Base-by-base conservation (phyloP, 495 filamentous ascomycete species). In the Tuber borchii region DNA sequence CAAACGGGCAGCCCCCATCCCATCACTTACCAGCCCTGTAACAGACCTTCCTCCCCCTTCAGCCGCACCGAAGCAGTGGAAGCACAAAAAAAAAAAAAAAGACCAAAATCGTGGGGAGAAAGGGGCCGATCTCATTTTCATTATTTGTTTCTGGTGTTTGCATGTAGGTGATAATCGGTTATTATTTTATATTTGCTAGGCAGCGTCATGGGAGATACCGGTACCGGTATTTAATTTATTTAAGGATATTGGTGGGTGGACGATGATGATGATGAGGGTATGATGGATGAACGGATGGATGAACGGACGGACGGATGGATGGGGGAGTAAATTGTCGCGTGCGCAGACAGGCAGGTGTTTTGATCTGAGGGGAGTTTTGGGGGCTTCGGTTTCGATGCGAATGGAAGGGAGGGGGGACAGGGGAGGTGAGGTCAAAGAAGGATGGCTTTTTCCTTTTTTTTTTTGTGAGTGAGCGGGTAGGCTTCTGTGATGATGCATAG, bases 281-380 rank as follows among this genome's bases (percentile, higher is more conserved):
- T 17, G 56, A 17, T 65, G 56, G 26, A 65, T 10, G 56, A n/a
- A 17, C 26, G 56, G 51, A 61, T 16, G 51, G 26, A 31, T 12
- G 51, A 7, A 61, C 31, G 56, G 56, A 17, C 10, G 45, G 17
- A 46, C 16, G 45, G 20, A 56, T 56, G 48, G 48, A 56, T 56
- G 48, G 48, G n/a, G n/a, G 56, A 19, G 46, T 61, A 31, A 65
- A 65, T 65, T 65, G 56, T 65, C 56, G 56, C 56, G 56, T 65
- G 56, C 56, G n/a, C 56, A 65, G 16, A 46, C 20, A 1, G 45
- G 45, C 45, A 46, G 45, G 17, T 46, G 16, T 46, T 46, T 46
- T 19, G 45, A 46, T 46, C 45, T 40, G 39, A 40, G 39, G 39
- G 5, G 39, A 40, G 39, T 40, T 40, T 40, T 40, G 39, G 39